Conservation (phyloP, 1,139 yeast species). For the Pichia kudriavzevii region DNA sequence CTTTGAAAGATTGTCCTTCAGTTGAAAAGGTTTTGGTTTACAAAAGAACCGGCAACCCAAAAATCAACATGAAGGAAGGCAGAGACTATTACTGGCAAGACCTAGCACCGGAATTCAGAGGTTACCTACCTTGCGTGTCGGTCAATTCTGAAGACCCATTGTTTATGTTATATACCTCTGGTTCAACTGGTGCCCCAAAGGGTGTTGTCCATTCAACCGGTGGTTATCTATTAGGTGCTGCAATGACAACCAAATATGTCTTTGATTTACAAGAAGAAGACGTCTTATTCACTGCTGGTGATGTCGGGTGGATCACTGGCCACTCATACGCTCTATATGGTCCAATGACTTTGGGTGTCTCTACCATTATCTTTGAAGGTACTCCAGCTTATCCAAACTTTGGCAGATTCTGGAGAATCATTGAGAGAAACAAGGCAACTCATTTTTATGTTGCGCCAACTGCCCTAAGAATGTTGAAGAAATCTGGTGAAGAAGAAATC, state of each 20-base stretch:
- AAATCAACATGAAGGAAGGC: slow-evolving; percentile 62
- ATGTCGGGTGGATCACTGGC: slow-evolving; percentile 99
- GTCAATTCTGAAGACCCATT: slow-evolving; percentile 90
- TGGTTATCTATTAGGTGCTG: slow-evolving; percentile 91
- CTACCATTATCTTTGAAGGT: slow-evolving; percentile 91
- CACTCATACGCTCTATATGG: slow-evolving; percentile 95
- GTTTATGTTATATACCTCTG: slow-evolving; percentile 89
- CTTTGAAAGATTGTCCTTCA: slow-evolving; percentile 66
- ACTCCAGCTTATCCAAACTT: slow-evolving; percentile 97
- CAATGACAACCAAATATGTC: slow-evolving; percentile 86
- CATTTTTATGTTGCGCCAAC: slow-evolving; percentile 99
- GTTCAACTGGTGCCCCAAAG: slow-evolving; percentile 97
- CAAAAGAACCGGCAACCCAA: slow-evolving; percentile 73
- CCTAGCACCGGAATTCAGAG: slow-evolving; percentile 71
- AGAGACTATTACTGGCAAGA: slow-evolving; percentile 96
- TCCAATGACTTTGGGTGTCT: slow-evolving; percentile 81
- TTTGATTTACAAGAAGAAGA: slow-evolving; percentile 89
- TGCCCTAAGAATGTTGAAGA: slow-evolving; percentile 88
- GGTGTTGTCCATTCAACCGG: slow-evolving; percentile 96
- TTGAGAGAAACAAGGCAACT: slow-evolving; percentile 86
- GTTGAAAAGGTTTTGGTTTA: slow-evolving; percentile 80
- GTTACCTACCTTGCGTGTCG: slow-evolving; percentile 81
- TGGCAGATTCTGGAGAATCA: slow-evolving; percentile 95
- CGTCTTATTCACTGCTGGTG: slow-evolving; percentile 93
- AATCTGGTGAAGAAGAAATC: slow-evolving; percentile 83